A percentile compares a stretch with the other conserved stretches of the same genome.
Evolutionary conservation across 768 basidiomycete species (phyloP).

Genomic region (Psilocybe sp.): DNA sequence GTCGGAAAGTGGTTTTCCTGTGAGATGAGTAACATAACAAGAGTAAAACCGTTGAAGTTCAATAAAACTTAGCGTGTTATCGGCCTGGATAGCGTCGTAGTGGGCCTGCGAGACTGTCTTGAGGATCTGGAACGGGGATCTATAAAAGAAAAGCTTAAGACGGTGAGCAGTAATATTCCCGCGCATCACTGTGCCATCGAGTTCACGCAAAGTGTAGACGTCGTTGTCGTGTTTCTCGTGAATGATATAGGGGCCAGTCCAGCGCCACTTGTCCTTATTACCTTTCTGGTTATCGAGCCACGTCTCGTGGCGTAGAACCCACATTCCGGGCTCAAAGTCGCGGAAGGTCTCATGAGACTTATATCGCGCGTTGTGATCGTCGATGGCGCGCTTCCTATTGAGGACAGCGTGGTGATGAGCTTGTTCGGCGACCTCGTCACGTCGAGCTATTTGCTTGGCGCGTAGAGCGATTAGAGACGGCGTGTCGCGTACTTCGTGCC

Average conservation of each 20-base stretch:
- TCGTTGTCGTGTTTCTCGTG: constrained; percentile 10
- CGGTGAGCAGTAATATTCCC: constrained; percentile 14
- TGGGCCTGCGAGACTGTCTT: neutral
- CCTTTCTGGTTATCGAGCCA: constrained; percentile 26
- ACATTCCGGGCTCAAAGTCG: constrained; percentile 22
- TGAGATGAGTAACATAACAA: too few relatives aligned
- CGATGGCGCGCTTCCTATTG: constrained; percentile 13
- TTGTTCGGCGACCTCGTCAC: constrained; percentile 14
- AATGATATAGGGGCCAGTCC: constrained; percentile 29
- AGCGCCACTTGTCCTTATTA: constrained; percentile 22
- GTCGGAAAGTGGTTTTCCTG: too few relatives aligned
- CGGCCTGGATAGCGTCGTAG: neutral
- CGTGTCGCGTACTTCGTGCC: constrained; percentile 16
- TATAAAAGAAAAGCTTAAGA: constrained; percentile 15
- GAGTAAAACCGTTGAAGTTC: too few relatives aligned
- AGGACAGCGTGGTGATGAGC: constrained; percentile 11
- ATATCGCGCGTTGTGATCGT: constrained; percentile 18
- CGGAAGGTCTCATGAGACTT: constrained; percentile 10
- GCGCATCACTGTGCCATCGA: constrained; percentile 17
- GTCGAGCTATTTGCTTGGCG: constrained; percentile 16
- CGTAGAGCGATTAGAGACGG: constrained; percentile 24
- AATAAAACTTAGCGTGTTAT: neutral
- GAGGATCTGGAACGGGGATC: constrained; percentile 13
- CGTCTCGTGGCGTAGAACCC: constrained; percentile 29
- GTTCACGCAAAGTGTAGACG: constrained; percentile 15